These are phyloP conservation scores for Lecanicillium sp. DNA, from an alignment of 2,329 filamentous ascomycete genomes.

Conservation along the genomic window DNA sequence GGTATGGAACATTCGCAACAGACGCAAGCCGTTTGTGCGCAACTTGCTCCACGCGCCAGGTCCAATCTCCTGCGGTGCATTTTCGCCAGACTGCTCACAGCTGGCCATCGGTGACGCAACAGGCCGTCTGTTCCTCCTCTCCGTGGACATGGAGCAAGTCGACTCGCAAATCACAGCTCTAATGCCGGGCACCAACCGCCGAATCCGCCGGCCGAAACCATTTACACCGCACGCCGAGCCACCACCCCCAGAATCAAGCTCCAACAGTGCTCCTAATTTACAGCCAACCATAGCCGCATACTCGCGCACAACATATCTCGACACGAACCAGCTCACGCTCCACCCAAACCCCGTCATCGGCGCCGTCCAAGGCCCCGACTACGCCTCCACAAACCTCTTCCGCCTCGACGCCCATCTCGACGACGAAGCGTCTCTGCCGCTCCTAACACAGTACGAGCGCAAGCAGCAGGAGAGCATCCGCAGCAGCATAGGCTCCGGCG, in stretches of 20 bases:
- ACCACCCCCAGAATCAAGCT: conserved; percentile 25
- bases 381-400: conserved; percentile 37
- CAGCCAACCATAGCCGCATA: conserved; percentile 14
- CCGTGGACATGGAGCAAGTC: conserved; percentile 36
- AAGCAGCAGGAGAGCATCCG: conserved; percentile 34
- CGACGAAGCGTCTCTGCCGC: conserved; percentile 30
- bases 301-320: conserved; percentile 24
- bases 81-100: conserved; percentile 46
- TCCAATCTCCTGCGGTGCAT: conserved; percentile 49
- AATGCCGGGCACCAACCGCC: conserved; percentile 25
- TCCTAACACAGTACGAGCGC: conserved; percentile 34
- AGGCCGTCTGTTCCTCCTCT: conserved; percentile 49
- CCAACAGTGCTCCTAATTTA: conserved; percentile 10
- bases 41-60: conserved; percentile 46
- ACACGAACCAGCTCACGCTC: conserved; percentile 29
- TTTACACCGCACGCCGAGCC: conserved; percentile 44
- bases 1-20: conserved; percentile 51
- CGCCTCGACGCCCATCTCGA: conserved; percentile 39
- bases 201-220: conserved; percentile 35
- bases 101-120: conserved; percentile 54
- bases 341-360: conserved; percentile 41
- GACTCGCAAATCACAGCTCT: conserved; percentile 24
- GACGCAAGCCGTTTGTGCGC: conserved; percentile 36
- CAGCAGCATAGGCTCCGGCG: conserved; percentile 18
- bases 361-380: conserved; percentile 46